phyloP scores from a whole-genome alignment of 768 basidiomycete genomes.

The Rhizopogon vesiculosus region DNA sequence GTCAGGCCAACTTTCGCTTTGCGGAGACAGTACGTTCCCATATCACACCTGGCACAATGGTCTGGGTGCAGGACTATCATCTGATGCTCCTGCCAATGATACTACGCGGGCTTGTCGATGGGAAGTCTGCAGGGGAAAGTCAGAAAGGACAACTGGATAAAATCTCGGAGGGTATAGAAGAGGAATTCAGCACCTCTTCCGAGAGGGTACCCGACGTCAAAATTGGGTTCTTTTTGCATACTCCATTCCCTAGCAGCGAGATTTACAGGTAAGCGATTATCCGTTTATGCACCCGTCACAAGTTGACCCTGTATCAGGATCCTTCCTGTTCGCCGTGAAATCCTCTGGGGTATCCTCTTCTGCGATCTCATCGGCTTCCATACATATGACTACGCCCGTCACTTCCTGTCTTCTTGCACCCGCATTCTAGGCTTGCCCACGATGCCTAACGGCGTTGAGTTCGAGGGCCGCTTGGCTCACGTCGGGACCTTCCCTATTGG shows the following conservation, averaged over 20 bases:
- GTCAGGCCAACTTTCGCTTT: conserved; percentile 93
- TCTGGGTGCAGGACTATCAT: conserved; percentile 99
- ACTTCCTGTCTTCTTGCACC: conserved; percentile 98
- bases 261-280: conserved; percentile 78
- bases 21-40: conserved; percentile 84
- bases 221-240: conserved; percentile 98
- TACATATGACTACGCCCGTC: conserved; percentile 99
- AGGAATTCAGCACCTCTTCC: conserved; percentile 31
- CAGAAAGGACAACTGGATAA: conserved; percentile 58
- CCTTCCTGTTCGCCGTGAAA: conserved; percentile 94
- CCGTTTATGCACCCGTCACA: conserved; percentile 7
- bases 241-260: conserved; percentile 96
- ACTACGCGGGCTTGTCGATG: conserved; percentile 83
- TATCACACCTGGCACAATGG: conserved; percentile 83
- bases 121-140: conserved; percentile 52
- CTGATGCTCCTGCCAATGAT: conserved; percentile 98
- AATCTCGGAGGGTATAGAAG: conserved; percentile 70
- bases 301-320: conserved; percentile 49
- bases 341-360: conserved; percentile 92
- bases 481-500: conserved; percentile 99
- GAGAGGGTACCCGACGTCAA: conserved; percentile 64
- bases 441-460: conserved; percentile 97
- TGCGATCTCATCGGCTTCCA: conserved; percentile 99
- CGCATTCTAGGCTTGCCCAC: conserved; percentile 93
- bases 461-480: conserved; percentile 90